phyloP scores from a whole-genome alignment of 1,284 basidiomycete species.

The Psilocybe mexicana region DNA sequence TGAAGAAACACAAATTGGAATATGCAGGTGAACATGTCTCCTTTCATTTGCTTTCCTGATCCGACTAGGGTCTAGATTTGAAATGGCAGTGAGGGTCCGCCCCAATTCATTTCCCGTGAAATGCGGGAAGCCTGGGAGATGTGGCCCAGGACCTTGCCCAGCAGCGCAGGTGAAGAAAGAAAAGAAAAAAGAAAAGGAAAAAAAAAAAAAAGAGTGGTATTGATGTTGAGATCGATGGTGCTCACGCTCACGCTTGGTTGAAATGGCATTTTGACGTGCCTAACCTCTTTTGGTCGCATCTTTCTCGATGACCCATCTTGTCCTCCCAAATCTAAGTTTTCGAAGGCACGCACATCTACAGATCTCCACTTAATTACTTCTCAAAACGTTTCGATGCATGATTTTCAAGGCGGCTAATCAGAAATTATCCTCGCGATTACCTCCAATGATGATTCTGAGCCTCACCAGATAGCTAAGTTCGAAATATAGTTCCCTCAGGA shows the following conservation, averaged over 20 bases:
- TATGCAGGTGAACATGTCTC: neutral
- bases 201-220: slow-evolving; percentile 13
- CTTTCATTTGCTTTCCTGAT: slow-evolving; percentile 9
- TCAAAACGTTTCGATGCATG: slow-evolving; percentile 29
- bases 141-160: no score
- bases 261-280: slow-evolving; percentile 34
- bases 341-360: slow-evolving; percentile 39
- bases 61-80: slow-evolving; percentile 17
- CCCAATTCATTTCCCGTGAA: slow-evolving; percentile 20
- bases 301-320: slow-evolving; percentile 31
- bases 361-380: slow-evolving; percentile 35
- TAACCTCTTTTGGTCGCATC: slow-evolving; percentile 39
- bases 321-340: slow-evolving; percentile 33
- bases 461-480: slow-evolving; percentile 28
- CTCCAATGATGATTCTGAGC: slow-evolving; percentile 26
- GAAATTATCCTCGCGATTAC: slow-evolving; percentile 29
- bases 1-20: no score
- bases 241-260: slow-evolving; percentile 7
- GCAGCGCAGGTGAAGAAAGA: neutral
- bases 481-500: slow-evolving; percentile 23
- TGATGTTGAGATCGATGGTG: slow-evolving; percentile 23
- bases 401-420: slow-evolving; percentile 35
- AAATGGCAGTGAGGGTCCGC: slow-evolving; percentile 16
- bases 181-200: slow-evolving; percentile 14
- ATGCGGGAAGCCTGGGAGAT: slow-evolving; percentile 19